Conservation (phyloP, 2,329 filamentous ascomycete species). For the Colletotrichum neosansevieriae region DNA sequence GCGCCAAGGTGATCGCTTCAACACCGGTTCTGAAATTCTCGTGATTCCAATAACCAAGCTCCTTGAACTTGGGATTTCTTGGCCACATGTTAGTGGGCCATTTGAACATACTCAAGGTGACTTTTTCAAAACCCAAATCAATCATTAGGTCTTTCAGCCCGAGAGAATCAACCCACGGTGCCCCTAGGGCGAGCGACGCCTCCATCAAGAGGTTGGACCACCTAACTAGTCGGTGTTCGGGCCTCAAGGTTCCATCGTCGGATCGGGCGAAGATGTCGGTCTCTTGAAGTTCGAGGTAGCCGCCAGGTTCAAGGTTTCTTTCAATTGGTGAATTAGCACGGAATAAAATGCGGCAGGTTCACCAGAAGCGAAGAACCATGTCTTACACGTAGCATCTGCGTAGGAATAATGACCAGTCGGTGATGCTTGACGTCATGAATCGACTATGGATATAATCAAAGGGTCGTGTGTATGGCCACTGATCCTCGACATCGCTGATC, state of each 20-base stretch:
- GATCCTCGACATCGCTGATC: conserved; percentile 55
- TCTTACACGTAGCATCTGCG: conserved; percentile 31
- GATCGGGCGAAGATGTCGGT: conserved; percentile 51
- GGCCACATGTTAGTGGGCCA: conserved; percentile 54
- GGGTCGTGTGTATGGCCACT: conserved; percentile 51
- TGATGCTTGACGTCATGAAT: conserved; percentile 40
- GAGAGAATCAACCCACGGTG: conserved; percentile 42
- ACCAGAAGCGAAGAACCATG: too few relatives aligned
- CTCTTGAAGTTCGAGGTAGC: conserved; percentile 58
- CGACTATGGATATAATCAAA: conserved; percentile 46
- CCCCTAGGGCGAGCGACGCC: too few relatives aligned
- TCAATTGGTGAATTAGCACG: too few relatives aligned
- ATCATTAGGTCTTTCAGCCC: conserved; percentile 53
- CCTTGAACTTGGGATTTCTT: conserved; percentile 48
- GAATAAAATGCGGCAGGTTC: too few relatives aligned
- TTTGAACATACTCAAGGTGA: conserved; percentile 45
- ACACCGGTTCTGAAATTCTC: too few relatives aligned
- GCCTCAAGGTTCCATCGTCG: conserved; percentile 55
- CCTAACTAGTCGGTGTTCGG: too few relatives aligned
- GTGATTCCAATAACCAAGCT: conserved; percentile 49
- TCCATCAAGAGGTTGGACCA: too few relatives aligned
- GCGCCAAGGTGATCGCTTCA: not conserved
- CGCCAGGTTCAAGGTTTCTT: conserved; percentile 54
- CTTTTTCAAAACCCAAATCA: conserved; percentile 62
- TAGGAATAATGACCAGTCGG: conserved; percentile 42